Conservation (phyloP, 2,329 filamentous ascomycete genomes). For the Exophiala xenobiotica region DNA sequence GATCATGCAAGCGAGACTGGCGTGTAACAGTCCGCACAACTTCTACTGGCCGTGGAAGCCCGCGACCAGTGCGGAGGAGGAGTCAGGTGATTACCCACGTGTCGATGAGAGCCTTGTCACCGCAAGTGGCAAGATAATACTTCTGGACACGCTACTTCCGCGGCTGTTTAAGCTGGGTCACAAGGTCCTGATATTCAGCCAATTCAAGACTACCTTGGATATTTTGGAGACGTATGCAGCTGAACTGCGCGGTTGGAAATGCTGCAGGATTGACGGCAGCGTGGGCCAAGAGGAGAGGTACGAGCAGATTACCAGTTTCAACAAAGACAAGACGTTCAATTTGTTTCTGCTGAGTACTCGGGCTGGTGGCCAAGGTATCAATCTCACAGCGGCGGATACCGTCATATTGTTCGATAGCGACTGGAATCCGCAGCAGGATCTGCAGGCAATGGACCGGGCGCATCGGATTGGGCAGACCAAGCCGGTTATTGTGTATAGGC, state of each 20-base stretch:
- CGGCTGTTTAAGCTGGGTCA: conserved; percentile 71
- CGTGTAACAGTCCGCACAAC: conserved; percentile 92
- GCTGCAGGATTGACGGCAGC: conserved; percentile 87
- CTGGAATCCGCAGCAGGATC: conserved; percentile 95
- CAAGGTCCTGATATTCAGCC: conserved; percentile 93
- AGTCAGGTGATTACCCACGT: conserved; percentile 49
- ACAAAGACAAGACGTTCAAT: conserved; percentile 62
- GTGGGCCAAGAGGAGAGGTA: conserved; percentile 73
- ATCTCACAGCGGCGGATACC: conserved; percentile 85
- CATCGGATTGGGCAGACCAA: conserved; percentile 92
- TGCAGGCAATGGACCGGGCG: conserved; percentile 93
- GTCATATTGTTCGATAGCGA: conserved; percentile 88
- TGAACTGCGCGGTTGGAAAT: conserved; percentile 73
- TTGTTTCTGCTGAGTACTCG: conserved; percentile 87
- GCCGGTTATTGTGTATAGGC: conserved; percentile 88
- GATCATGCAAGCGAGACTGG: conserved; percentile 84
- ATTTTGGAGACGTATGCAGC: conserved; percentile 83
- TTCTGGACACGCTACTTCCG: conserved; percentile 82
- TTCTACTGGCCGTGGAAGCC: conserved; percentile 87
- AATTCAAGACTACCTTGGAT: conserved; percentile 93
- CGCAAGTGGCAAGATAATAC: conserved; percentile 90
- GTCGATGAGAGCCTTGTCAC: conserved; percentile 81
- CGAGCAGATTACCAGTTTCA: conserved; percentile 71
- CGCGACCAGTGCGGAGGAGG: conserved; percentile 61
- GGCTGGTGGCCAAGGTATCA: conserved; percentile 93